A percentile compares a stretch with the other conserved stretches of the same genome.
These are phyloP conservation scores for Agroathelia rolfsii DNA, from an alignment of 1,284 basidiomycete species.

Conservation along the genomic window DNA sequence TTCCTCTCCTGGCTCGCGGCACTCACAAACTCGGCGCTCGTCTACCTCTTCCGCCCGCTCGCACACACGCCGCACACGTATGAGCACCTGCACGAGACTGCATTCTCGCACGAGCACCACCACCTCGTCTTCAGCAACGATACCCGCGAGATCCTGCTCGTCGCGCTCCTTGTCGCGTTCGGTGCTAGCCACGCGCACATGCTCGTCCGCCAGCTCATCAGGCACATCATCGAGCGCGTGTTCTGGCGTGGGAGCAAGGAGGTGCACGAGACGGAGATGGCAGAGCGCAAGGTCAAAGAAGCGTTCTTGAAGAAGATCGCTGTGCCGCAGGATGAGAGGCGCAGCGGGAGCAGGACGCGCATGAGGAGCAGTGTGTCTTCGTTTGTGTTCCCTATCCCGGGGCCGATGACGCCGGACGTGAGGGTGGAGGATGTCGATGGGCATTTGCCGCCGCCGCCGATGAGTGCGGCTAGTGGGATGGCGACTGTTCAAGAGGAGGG, in stretches of 20 bases:
- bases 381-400: no score
- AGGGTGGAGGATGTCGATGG: conserved; percentile 13
- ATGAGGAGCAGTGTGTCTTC: conserved; percentile 12
- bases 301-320: conserved; percentile 42
- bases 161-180: conserved; percentile 67
- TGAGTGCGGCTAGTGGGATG: conserved; percentile 13
- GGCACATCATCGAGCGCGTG: conserved; percentile 62
- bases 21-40: conserved; percentile 76
- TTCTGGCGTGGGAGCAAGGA: conserved; percentile 69
- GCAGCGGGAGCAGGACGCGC: conserved; percentile 12
- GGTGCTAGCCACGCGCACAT: conserved; percentile 77
- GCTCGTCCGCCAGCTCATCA: conserved; percentile 50
- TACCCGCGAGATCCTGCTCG: conserved; percentile 45
- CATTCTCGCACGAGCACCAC: conserved; percentile 1
- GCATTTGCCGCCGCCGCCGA: conserved; percentile 12
- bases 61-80: conserved; percentile 10
- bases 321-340: conserved; percentile 14
- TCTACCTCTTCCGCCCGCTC: conserved; percentile 69
- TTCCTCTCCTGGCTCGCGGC: conserved; percentile 84
- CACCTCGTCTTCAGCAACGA: conserved; percentile 12
- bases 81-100: neutral
- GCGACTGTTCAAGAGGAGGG: conserved; percentile 6
- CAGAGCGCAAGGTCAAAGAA: conserved; percentile 55
- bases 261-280: conserved; percentile 41
- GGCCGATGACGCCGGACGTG: no score